Evolutionary conservation across 768 basidiomycete genomes (phyloP).

Genomic region (Naganishia randhawae): DNA sequence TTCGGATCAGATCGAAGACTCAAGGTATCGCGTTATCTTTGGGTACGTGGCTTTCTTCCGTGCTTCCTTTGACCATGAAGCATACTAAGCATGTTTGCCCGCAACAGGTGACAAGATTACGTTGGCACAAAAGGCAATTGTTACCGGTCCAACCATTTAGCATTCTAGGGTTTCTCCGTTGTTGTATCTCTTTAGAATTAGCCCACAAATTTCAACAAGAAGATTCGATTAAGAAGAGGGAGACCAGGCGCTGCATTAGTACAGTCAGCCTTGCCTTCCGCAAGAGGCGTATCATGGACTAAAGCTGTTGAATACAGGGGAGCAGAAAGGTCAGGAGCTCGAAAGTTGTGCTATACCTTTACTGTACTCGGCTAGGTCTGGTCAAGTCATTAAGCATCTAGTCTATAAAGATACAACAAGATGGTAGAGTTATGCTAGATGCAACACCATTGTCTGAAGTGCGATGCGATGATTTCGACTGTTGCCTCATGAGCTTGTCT

Average conservation of each 20-base stretch:
- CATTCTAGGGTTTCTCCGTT: constrained; percentile 1
- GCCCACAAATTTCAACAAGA: not conserved
- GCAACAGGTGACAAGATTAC: constrained; percentile 44
- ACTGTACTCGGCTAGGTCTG: not conserved
- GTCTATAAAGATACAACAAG: not conserved
- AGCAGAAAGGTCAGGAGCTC: no score
- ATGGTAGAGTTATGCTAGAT: not conserved
- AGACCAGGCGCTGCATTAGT: no score
- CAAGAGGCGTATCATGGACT: no score
- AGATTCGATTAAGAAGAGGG: not conserved
- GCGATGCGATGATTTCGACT: not conserved
- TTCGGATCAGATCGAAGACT: constrained; percentile 93
- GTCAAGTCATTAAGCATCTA: not conserved
- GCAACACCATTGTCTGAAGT: not conserved
- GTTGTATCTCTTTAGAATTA: not conserved
- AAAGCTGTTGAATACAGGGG: no score
- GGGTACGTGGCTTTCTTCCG: constrained; percentile 47
- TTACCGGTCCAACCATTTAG: constrained; percentile 14
- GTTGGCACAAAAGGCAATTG: constrained; percentile 40
- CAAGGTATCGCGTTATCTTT: constrained; percentile 93
- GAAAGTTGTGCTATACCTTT: no score
- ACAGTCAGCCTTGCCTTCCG: no score
- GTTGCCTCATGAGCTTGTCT: not conserved
- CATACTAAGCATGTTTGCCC: not conserved
- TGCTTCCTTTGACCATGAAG: constrained; percentile 42